Evolutionary conservation across 179 eudicot species (phyloP).

Genomic region (Vitellaria paradoxa): DNA sequence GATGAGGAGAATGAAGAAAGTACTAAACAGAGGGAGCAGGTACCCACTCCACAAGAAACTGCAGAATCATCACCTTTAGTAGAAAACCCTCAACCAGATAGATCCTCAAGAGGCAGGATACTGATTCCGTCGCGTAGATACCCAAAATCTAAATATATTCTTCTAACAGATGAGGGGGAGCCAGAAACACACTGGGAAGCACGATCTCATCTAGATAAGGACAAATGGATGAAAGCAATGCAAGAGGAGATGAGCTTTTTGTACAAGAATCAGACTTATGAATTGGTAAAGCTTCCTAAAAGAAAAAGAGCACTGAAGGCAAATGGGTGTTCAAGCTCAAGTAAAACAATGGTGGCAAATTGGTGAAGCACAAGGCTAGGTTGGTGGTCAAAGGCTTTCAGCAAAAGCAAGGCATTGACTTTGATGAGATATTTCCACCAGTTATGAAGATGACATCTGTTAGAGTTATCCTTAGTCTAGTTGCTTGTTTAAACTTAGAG

Average conservation of each 20-base stretch:
- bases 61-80: not conserved
- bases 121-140: not conserved
- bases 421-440: no score
- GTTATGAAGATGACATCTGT: not conserved
- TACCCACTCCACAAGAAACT: not conserved
- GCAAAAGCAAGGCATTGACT: no score
- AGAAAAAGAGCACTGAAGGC: not conserved
- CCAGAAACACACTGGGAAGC: not conserved
- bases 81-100: not conserved
- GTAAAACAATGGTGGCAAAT: not conserved
- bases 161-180: not conserved
- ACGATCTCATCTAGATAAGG: not conserved
- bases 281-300: not conserved
- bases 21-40: not conserved
- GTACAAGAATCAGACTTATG: no score
- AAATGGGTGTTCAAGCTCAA: constrained; percentile 2
- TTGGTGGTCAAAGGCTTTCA: not conserved
- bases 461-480: not conserved
- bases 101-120: no score
- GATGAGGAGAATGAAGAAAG: not conserved
- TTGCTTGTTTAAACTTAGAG: no score
- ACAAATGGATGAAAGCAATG: not conserved
- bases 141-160: not conserved
- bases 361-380: not conserved
- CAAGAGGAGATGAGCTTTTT: not conserved